Conservation (phyloP, 148 eudicot species). For the Cornus kousa region DNA sequence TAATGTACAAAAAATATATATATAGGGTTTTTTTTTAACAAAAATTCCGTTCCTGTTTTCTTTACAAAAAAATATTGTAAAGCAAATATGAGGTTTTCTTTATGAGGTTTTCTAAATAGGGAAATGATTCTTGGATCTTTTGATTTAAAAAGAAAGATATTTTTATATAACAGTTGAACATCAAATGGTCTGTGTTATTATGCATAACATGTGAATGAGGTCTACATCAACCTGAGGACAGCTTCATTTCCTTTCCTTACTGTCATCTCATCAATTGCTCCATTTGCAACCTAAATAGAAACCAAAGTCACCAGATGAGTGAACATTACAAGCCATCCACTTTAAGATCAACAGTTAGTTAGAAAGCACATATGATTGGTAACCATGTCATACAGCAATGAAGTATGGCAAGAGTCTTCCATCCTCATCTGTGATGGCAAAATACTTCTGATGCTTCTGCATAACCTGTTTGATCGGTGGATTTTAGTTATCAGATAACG, state of each 20-base stretch:
- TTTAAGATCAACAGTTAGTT: neutral
- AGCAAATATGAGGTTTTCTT: too few species aligned
- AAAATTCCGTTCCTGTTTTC: too few species aligned
- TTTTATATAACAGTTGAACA: neutral
- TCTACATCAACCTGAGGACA: slow-evolving; percentile 72
- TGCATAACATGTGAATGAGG: slow-evolving; percentile 7
- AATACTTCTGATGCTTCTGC: slow-evolving; percentile 99
- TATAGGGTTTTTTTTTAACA: too few species aligned
- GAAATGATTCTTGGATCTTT: too few species aligned
- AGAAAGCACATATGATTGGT: slow-evolving; percentile 3
- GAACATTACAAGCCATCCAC: neutral
- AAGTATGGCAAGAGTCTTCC: slow-evolving; percentile 82
- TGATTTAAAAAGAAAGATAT: neutral
- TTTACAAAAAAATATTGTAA: too few species aligned
- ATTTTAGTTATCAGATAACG: neutral
- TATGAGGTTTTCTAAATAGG: too few species aligned
- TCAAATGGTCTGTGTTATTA: neutral
- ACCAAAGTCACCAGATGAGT: slow-evolving; percentile 1
- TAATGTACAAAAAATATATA: too few species aligned
- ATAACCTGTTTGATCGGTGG: slow-evolving; percentile 61
- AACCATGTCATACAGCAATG: slow-evolving; percentile 61
- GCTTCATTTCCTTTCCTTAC: slow-evolving; percentile 98
- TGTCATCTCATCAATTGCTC: slow-evolving; percentile 65
- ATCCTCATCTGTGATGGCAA: slow-evolving; percentile 66
- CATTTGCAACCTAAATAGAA: slow-evolving; percentile 83